A percentile compares a stretch with the other conserved stretches of the same genome.
Conservation (phyloP, 768 basidiomycete species). For the Hydnum rufescens region DNA sequence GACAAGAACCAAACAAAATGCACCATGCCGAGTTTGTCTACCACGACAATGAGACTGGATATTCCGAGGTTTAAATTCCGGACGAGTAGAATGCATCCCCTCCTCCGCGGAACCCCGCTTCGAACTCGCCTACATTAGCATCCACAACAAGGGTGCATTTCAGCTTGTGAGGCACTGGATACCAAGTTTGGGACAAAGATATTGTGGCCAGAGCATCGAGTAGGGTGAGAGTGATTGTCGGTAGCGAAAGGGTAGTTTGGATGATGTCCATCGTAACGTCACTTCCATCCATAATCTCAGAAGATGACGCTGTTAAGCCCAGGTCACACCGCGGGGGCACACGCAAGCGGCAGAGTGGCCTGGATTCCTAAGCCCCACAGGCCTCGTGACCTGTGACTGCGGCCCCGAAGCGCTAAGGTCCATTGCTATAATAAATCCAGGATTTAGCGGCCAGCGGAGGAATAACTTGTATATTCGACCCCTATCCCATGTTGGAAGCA, state of each 20-base stretch:
- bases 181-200: slow-evolving; percentile 99
- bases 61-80: slow-evolving; percentile 88
- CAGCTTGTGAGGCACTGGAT: slow-evolving; percentile 92
- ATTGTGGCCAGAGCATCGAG: slow-evolving; percentile 89
- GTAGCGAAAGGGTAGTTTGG: slow-evolving; percentile 52
- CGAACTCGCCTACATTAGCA: slow-evolving; percentile 78
- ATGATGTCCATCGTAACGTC: slow-evolving; percentile 98
- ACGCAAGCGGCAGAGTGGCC: neutral
- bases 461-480: slow-evolving; percentile 51
- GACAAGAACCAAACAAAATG: neutral
- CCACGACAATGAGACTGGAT: slow-evolving; percentile 70
- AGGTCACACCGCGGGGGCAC: no score
- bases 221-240: slow-evolving; percentile 67
- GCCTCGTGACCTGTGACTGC: slow-evolving; percentile 81
- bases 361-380: slow-evolving; percentile 23
- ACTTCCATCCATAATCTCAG: no score
- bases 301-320: no score
- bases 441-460: slow-evolving; percentile 96
- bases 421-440: slow-evolving; percentile 91
- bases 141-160: slow-evolving; percentile 93
- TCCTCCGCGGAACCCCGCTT: slow-evolving; percentile 85
- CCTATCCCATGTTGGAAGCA: no score
- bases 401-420: slow-evolving; percentile 96
- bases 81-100: slow-evolving; percentile 83
- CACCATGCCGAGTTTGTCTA: slow-evolving; percentile 91